Conservation (phyloP, 1,284 basidiomycete species). For the Gomphus bonarii region DNA sequence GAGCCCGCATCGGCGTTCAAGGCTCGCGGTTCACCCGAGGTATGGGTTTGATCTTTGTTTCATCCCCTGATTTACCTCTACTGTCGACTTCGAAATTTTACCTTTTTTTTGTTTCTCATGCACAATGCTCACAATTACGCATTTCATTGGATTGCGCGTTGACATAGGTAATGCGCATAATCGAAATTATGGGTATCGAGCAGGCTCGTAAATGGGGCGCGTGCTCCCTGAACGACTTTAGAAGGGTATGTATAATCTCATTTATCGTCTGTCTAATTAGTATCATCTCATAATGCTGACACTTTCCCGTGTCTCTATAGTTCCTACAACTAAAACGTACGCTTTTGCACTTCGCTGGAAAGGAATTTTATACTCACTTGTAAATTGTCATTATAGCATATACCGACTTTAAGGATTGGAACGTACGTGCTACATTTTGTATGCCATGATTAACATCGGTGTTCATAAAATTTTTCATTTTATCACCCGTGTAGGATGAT, state of each 20-base stretch:
- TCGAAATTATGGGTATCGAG: constrained; percentile 79
- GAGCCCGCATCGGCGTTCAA: constrained; percentile 69
- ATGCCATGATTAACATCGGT: no score
- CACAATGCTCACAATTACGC: not conserved
- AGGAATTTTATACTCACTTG: not conserved
- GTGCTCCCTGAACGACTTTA: constrained; percentile 80
- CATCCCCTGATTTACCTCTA: no score
- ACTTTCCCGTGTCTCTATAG: constrained; percentile 21
- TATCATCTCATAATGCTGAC: not conserved
- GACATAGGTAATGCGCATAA: constrained; percentile 50
- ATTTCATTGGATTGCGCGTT: no score
- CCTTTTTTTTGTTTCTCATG: not conserved
- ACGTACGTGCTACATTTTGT: constrained; percentile 12
- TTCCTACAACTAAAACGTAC: constrained; percentile 67
- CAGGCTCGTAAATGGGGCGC: constrained; percentile 72
- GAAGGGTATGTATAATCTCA: constrained; percentile 34
- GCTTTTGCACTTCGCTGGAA: constrained; percentile 15
- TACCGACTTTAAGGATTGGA: constrained; percentile 27
- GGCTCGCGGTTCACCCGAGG: constrained; percentile 61
- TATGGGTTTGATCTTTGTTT: not conserved
- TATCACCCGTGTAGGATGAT: constrained; percentile 21
- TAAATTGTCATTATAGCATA: constrained; percentile 17
- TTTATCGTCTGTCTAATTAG: not conserved
- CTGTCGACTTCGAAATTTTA: no score
- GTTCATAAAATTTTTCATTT: no score